Evolutionary conservation across 2,329 filamentous ascomycete genomes (phyloP).

Genomic region (Paecilomyces fulvus): DNA sequence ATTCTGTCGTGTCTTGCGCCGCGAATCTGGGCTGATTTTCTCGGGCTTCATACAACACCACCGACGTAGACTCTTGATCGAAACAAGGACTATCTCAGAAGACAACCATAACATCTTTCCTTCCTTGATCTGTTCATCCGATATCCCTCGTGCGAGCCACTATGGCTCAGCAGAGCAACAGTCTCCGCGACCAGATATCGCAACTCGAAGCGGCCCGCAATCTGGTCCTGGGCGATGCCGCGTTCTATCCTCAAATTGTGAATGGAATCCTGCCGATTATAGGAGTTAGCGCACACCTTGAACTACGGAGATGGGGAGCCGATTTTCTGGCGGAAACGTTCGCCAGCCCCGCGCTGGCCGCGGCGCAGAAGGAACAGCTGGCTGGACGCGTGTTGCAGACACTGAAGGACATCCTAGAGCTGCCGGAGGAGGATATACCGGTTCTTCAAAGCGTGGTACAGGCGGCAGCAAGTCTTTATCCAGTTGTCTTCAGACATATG

Average conservation of each 20-base stretch:
- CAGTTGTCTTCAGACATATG: constrained; percentile 87
- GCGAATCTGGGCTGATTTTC: neutral
- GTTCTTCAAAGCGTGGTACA: constrained; percentile 84
- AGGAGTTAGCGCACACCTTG: constrained; percentile 61
- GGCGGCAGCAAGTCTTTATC: constrained; percentile 85
- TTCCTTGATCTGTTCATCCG: neutral
- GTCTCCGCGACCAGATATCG: constrained; percentile 66
- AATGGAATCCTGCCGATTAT: constrained; percentile 90
- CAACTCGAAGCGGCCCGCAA: constrained; percentile 87
- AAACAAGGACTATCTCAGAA: neutral
- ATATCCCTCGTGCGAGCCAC: constrained; percentile 13
- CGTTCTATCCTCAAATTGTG: constrained; percentile 85
- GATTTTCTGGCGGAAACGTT: constrained; percentile 96
- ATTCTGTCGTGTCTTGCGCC: neutral
- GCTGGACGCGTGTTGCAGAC: constrained; percentile 70
- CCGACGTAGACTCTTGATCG: neutral
- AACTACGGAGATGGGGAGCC: constrained; percentile 88
- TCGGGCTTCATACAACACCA: neutral
- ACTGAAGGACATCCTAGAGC: constrained; percentile 60
- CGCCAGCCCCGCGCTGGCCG: constrained; percentile 73
- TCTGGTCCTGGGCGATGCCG: constrained; percentile 76
- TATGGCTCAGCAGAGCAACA: constrained; percentile 49
- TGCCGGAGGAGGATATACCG: constrained; percentile 64
- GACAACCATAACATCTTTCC: neutral
- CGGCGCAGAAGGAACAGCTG: constrained; percentile 71